A percentile compares a stretch with the other conserved stretches of the same genome.
Conservation (phyloP, 352 stramenopile species). For the Halophytophthora polymorphica region DNA sequence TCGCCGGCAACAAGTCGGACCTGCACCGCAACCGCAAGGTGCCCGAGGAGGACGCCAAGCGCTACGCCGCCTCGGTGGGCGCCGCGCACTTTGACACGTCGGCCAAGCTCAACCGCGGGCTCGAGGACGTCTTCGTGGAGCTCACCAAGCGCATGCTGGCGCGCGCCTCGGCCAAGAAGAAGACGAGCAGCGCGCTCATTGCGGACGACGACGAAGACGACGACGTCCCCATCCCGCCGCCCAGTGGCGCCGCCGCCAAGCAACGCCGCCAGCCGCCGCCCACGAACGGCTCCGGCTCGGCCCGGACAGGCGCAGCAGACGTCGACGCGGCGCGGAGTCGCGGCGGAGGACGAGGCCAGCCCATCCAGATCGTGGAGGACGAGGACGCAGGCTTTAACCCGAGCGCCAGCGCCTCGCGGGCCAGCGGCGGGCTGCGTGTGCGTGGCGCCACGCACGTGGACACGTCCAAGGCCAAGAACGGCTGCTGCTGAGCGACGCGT, state of each 20-base stretch:
- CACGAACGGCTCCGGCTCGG: background rate
- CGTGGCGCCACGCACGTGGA: slow-evolving; percentile 48
- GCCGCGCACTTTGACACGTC: slow-evolving; percentile 90
- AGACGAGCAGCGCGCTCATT: slow-evolving; percentile 72
- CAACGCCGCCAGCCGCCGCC: slow-evolving; percentile 12
- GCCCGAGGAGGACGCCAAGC: slow-evolving; percentile 73
- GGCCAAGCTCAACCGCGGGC: slow-evolving; percentile 89
- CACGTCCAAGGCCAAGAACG: slow-evolving; percentile 50
- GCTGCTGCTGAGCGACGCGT: slow-evolving; percentile 38
- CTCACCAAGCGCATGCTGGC: slow-evolving; percentile 82
- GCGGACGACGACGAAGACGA: slow-evolving; percentile 55
- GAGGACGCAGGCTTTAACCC: slow-evolving; percentile 29
- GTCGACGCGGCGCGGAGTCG: slow-evolving; percentile 29
- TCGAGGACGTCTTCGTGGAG: slow-evolving; percentile 91
- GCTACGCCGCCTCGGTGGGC: slow-evolving; percentile 85
- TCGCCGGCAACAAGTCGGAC: slow-evolving; percentile 93
- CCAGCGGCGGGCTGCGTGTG: slow-evolving; percentile 42
- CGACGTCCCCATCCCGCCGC: slow-evolving; percentile 23
- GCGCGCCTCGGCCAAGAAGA: slow-evolving; percentile 65
- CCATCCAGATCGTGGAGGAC: slow-evolving; percentile 66
- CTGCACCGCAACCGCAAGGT: slow-evolving; percentile 89
- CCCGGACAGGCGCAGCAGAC: slow-evolving; percentile 11
- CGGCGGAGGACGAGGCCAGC: slow-evolving; percentile 44
- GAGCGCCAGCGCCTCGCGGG: slow-evolving; percentile 23
- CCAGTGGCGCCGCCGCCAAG: slow-evolving; percentile 7